Percentiles rank a stretch among this genome's conserved stretches.
Evolutionary conservation across 2,329 filamentous ascomycete genomes (phyloP).

Genomic region (Pseudogymnoascus sp.): DNA sequence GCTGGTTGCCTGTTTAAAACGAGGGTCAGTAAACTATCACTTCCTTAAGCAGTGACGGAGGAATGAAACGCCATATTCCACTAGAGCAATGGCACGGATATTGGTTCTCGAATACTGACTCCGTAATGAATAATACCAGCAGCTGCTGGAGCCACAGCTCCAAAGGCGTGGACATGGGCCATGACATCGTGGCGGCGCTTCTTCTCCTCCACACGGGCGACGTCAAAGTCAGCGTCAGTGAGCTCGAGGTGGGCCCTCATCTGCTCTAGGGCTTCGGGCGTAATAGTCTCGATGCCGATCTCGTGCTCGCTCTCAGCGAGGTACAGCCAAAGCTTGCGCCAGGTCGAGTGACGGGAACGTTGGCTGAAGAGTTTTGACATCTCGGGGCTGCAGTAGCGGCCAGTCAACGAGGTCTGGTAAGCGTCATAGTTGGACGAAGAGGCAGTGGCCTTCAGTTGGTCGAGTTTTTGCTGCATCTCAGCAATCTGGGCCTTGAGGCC

Average conservation of each 20-base stretch:
- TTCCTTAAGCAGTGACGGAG: slow-evolving; percentile 10
- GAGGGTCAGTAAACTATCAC: slow-evolving; percentile 10
- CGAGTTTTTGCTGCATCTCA: neutral
- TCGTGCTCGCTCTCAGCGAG: slow-evolving; percentile 78
- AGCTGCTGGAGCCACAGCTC: slow-evolving; percentile 64
- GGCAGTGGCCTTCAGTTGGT: neutral
- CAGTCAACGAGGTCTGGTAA: slow-evolving; percentile 62
- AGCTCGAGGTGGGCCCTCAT: slow-evolving; percentile 69
- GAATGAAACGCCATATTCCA: slow-evolving; percentile 19
- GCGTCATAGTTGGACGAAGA: slow-evolving; percentile 36
- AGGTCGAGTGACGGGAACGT: slow-evolving; percentile 66
- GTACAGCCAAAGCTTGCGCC: slow-evolving; percentile 78
- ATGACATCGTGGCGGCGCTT: slow-evolving; percentile 58
- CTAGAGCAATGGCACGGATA: slow-evolving; percentile 36
- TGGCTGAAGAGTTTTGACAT: slow-evolving; percentile 77
- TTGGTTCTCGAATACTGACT: neutral
- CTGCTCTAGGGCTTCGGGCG: slow-evolving; percentile 65
- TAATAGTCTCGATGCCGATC: slow-evolving; percentile 65
- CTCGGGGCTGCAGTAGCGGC: slow-evolving; percentile 65
- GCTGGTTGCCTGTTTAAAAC: slow-evolving; percentile 27
- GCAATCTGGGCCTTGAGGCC: slow-evolving; percentile 1
- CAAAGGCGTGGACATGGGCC: slow-evolving; percentile 67
- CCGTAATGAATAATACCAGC: slow-evolving; percentile 79
- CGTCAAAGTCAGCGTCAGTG: slow-evolving; percentile 69
- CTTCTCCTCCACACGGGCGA: slow-evolving; percentile 71